A percentile compares a stretch with the other conserved stretches of the same genome.
Conservation (phyloP, 345 rosid genomes). For the Abelmoschus esculentus region DNA sequence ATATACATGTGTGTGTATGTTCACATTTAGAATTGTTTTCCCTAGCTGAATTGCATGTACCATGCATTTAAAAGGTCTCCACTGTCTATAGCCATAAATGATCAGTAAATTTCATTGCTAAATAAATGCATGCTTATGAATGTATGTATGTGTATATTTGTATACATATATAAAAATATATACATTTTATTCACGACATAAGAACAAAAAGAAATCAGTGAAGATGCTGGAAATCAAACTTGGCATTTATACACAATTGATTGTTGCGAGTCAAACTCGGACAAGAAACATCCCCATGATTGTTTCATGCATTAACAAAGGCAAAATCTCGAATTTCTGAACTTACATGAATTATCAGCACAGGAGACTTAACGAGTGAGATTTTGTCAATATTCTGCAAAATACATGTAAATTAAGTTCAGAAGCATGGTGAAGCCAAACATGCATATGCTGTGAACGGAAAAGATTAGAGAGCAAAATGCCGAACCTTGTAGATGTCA, state of each 20-base stretch:
- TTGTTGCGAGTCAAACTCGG: too few relatives aligned
- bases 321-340: background rate
- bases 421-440: background rate
- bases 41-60: background rate
- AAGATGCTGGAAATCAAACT: too few relatives aligned
- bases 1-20: background rate
- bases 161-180: too few relatives aligned
- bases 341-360: slow-evolving; percentile 90
- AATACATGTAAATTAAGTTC: background rate
- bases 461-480: slow-evolving; percentile 7
- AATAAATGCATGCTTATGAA: background rate
- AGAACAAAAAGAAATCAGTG: too few relatives aligned
- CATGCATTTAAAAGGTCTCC: background rate
- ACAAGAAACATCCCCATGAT: too few relatives aligned
- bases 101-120: background rate
- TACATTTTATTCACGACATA: too few relatives aligned
- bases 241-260: too few relatives aligned
- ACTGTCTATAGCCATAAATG: background rate
- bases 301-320: slow-evolving; percentile 9
- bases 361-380: slow-evolving; percentile 78
- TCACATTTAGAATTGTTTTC: background rate
- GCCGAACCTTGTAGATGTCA: slow-evolving; percentile 82
- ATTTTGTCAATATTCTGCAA: slow-evolving; percentile 89
- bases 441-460: slow-evolving; percentile 5
- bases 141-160: background rate